phyloP scores from a whole-genome alignment of 257 asterid genomes.

The Thymus mandschuricus region DNA sequence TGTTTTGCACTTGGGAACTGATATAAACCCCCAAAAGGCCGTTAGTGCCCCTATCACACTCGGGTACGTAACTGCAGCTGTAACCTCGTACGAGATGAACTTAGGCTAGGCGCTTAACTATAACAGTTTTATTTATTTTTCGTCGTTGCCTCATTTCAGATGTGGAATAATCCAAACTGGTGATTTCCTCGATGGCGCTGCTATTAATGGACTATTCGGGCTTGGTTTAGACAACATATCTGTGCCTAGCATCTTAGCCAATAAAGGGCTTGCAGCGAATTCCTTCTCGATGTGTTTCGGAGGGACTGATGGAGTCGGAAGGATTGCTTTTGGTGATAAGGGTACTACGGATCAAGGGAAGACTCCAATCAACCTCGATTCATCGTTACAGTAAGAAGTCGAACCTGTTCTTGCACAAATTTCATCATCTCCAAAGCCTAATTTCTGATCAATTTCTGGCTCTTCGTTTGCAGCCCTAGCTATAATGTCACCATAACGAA shows the following conservation, averaged over 20 bases:
- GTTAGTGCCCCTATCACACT: slow-evolving; percentile 76
- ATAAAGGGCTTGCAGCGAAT: slow-evolving; percentile 76
- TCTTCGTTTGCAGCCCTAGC: slow-evolving; percentile 55
- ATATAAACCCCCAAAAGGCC: slow-evolving; percentile 41
- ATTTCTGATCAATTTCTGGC: slow-evolving; percentile 1
- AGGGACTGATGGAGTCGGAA: slow-evolving; percentile 70
- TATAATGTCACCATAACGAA: slow-evolving; percentile 81
- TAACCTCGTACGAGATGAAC: no score
- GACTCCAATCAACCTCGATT: slow-evolving; percentile 71
- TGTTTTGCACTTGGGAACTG: slow-evolving; percentile 67
- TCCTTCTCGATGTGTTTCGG: slow-evolving; percentile 98
- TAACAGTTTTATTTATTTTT: no score
- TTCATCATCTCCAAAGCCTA: neutral
- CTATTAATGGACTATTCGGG: slow-evolving; percentile 93
- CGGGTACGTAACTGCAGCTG: slow-evolving; percentile 59
- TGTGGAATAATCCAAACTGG: slow-evolving; percentile 96
- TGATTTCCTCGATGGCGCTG: slow-evolving; percentile 85
- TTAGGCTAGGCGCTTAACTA: no score
- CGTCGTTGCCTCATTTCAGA: slow-evolving; percentile 44
- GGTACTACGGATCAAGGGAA: slow-evolving; percentile 64
- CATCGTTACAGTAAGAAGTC: slow-evolving; percentile 58
- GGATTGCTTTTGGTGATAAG: slow-evolving; percentile 92
- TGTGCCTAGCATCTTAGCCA: slow-evolving; percentile 83
- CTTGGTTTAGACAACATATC: slow-evolving; percentile 78
- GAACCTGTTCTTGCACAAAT: neutral